Base-by-base conservation (phyloP, 768 basidiomycete species). In the Leccinum variicolor region DNA sequence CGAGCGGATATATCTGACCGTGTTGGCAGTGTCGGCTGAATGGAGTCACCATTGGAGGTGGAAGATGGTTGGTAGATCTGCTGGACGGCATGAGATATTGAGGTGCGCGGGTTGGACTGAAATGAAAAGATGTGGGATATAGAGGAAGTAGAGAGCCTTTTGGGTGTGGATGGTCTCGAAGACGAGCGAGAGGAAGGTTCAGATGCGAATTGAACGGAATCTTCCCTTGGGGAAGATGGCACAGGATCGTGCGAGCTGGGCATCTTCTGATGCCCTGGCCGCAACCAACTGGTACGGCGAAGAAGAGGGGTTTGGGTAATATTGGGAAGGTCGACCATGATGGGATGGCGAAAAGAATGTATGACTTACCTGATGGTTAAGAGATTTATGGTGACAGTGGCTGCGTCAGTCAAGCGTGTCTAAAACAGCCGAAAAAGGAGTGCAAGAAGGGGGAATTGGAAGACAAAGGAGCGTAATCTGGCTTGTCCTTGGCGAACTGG, bases 1-100 rank as follows among this genome's bases (percentile, higher is more conserved):
- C 71, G 76, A 65, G 66, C 57, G 9, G 69, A 58, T 10, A 71
- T 61, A 23, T 81, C 79, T 2, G 76, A 66, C 6, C 77, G 67
- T 52, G 75, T 17, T 6, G 56, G 52, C 7, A 51, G 47, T 8
- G 57, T 10, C 3, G 52, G 43, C 13, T 59, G 62, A 2, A 56
- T 34, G 9, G 66, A 48, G 43, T 53, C 54, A 36, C 52, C 59
- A 31, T 54, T 62, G 34, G 58, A 36, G 1, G 53, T 11, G 29
- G 62, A 23, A 10, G 56, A 41, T 14, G 52, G 6, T 6, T 52
- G 68, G 8, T 56, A 53, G 13, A 57, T 59, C 68, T 72, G 71
- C 6, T 57, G 62, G 36, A 54, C 13, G 48, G 49, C 26, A 50
- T 64, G 19, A 62, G 65, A 70, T 19, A 54, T 8, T 21, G 64